A percentile compares a stretch with the other conserved stretches of the same genome.
Conservation (phyloP, 768 basidiomycete genomes). For the Pleurotus tuoliensis region DNA sequence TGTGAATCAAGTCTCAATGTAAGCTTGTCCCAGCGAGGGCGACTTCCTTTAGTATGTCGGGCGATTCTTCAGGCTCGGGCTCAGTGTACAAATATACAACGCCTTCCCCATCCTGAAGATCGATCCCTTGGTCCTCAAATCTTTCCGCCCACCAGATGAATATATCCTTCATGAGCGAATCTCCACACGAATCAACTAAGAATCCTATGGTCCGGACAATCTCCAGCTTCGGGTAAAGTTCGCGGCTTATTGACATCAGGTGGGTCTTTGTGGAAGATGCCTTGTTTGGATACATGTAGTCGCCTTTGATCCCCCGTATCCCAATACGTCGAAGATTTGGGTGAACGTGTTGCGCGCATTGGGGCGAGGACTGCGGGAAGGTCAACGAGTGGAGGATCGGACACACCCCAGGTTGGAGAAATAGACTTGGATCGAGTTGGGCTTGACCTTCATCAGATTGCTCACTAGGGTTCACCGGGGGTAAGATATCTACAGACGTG, state of each 20-base stretch:
- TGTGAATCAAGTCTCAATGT: too few species aligned
- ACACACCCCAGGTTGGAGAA: slow-evolving; percentile 38
- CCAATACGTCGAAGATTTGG: slow-evolving; percentile 43
- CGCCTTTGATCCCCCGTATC: slow-evolving; percentile 37
- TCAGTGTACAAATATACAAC: slow-evolving; percentile 47
- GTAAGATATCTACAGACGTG: slow-evolving; percentile 33
- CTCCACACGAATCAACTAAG: slow-evolving; percentile 41
- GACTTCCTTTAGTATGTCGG: background rate
- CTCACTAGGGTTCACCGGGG: slow-evolving; percentile 28
- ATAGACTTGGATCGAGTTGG: slow-evolving; percentile 36
- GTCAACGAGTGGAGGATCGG: slow-evolving; percentile 42
- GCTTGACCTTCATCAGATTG: slow-evolving; percentile 28
- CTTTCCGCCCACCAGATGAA: slow-evolving; percentile 54
- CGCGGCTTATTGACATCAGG: slow-evolving; percentile 36
- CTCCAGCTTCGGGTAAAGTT: slow-evolving; percentile 42
- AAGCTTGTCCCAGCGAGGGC: too few species aligned
- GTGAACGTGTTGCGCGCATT: slow-evolving; percentile 19
- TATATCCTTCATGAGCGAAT: slow-evolving; percentile 39
- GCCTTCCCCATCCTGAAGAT: slow-evolving; percentile 52
- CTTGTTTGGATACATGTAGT: slow-evolving; percentile 41
- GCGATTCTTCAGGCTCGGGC: slow-evolving; percentile 10
- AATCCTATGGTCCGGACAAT: slow-evolving; percentile 44
- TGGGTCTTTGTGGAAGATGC: slow-evolving; percentile 32
- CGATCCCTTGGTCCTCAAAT: slow-evolving; percentile 45
- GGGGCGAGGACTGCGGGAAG: slow-evolving; percentile 30